Base-by-base conservation (phyloP, 2,329 filamentous ascomycete genomes). In the Sporothrix luriei region DNA sequence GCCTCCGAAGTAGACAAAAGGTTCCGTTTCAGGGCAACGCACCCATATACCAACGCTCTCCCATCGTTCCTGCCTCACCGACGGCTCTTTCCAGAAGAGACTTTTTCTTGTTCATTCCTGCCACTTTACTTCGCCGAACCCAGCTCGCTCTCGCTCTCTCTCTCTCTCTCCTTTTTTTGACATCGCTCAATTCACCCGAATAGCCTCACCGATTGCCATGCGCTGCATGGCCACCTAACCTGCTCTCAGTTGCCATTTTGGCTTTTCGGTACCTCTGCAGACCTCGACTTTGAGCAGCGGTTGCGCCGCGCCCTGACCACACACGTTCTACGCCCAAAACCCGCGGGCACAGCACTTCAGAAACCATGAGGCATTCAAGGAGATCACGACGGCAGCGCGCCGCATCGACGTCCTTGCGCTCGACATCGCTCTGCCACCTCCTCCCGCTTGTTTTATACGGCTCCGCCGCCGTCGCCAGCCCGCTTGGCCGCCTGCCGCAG, bases 401-500 rank as follows among this genome's bases (percentile, higher is more conserved):
- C 33, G 48, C 51, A 6, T 24, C 51, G 21, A 19, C 51, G 13
- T 33, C 29, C 2, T 19, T 21, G 21, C 19, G 16, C 19, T 5
- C 40, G 52, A 52, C 55, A n/a, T 33, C 62, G 19, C 24, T 52
- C 29, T 52, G 26, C 26, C 54, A 55, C 3, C 64, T 70, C 14
- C 33, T 67, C 21, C 59, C 66, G 10, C 43, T 65, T 29, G 3
- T 51, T n/a, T 46, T 65, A 13, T 65, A 19, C 26, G 62, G 62
- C n/a, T 9, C 62, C 46, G 62, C 62, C 19, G 76, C 76, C 74
- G 73, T 75, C 66, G 76, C 75, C 68, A 74, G 74, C 52, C 75
- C 75, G 43, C 59, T 75, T 69, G 72, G 43, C 26, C 55, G 55
- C 9, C 59, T 69, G 19, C 51, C 66, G 5, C 72, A 54, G 49